phyloP scores from a whole-genome alignment of 768 basidiomycete species.

The Suillus paluster region DNA sequence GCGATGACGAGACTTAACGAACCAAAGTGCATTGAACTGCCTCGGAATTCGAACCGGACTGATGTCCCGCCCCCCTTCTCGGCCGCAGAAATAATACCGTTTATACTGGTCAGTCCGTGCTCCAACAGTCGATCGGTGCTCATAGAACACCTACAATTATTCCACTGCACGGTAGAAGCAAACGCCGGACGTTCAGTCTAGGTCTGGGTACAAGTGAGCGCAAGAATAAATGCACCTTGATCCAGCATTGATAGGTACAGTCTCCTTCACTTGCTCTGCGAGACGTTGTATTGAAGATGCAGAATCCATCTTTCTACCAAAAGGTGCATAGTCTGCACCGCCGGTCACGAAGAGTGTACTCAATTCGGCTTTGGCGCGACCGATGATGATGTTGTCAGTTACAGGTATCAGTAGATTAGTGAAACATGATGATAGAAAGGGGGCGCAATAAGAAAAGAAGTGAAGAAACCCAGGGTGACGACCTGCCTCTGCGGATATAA shows the following conservation, averaged over 20 bases:
- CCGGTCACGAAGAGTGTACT: constrained; percentile 65
- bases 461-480: no score
- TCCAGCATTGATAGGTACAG: constrained; percentile 64
- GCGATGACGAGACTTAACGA: no score
- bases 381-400: constrained; percentile 71
- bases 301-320: constrained; percentile 57
- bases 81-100: no score
- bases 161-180: no score
- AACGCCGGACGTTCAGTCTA: constrained; percentile 16
- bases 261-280: constrained; percentile 59
- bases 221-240: constrained; percentile 59
- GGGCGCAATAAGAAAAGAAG: no score
- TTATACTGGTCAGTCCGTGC: no score
- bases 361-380: constrained; percentile 80
- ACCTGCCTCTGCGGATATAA: no score
- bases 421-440: not conserved
- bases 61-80: no score
- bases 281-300: constrained; percentile 47
- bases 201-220: not conserved
- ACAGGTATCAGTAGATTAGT: constrained; percentile 12
- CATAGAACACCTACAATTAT: no score
- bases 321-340: constrained; percentile 53
- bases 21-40: no score
- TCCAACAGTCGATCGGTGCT: no score
- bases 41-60: no score